phyloP scores from a whole-genome alignment of 768 basidiomycete genomes.

The Rhodotorula babjevae region DNA sequence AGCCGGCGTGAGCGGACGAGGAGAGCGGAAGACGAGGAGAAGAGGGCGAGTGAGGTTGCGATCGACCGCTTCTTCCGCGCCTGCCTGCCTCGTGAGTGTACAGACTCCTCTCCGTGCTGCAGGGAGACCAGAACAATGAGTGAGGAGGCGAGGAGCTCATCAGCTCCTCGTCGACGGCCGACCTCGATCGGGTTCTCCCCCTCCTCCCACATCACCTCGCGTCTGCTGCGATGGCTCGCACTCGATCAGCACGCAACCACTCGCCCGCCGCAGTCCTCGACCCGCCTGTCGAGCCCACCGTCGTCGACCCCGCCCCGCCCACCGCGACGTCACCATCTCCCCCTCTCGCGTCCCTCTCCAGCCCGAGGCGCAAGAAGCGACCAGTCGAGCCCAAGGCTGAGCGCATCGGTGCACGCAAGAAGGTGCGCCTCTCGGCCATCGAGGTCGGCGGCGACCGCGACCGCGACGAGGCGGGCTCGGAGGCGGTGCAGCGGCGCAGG shows the following conservation, averaged over 20 bases:
- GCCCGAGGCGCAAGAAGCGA: background rate
- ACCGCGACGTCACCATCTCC: background rate
- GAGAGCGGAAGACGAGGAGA: too few species aligned
- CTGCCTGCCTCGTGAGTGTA: too few species aligned
- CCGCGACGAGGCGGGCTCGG: background rate
- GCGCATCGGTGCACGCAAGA: background rate
- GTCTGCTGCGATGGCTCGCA: background rate
- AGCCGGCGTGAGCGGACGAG: too few species aligned
- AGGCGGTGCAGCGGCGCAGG: background rate
- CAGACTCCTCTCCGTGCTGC: too few species aligned
- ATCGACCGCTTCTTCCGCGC: too few species aligned
- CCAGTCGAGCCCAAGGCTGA: constrained; percentile 7
- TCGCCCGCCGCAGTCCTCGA: background rate
- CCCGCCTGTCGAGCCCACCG: background rate
- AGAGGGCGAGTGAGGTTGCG: too few species aligned
- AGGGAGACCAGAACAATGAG: too few species aligned
- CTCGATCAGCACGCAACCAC: background rate
- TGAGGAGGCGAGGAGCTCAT: too few species aligned
- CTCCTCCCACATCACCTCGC: background rate
- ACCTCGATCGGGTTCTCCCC: background rate
- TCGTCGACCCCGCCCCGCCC: background rate
- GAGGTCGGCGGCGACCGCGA: background rate
- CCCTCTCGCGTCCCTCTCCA: background rate
- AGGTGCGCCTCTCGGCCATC: background rate
- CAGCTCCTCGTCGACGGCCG: background rate